Evolutionary conservation across 108 stramenopile genomes (phyloP), one percentile per base, ranked within the genome.

Genomic region (Discostella pseudostelligera): DNA sequence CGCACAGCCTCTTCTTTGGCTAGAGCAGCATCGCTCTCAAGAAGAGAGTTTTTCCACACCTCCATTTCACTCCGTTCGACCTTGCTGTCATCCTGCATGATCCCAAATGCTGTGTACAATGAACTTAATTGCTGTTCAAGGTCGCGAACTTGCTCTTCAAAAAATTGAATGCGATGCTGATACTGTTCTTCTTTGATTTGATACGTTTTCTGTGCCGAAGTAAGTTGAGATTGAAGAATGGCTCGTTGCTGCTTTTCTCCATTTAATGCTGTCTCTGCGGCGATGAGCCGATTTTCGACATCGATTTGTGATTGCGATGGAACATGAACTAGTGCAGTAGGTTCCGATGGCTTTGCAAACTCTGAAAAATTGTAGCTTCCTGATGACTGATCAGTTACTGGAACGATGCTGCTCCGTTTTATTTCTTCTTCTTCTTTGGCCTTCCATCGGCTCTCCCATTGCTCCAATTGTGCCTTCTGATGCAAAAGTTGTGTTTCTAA

Each of bases 61-160:
- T 56, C 44, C 21, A 67, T 76, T 39, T 64, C 59, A 26, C 62
- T 57, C 32, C 67, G 56, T 42, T 76, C 75, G 21, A 69, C 67
- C 12, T 16, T 69, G 19, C 62, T 68, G 10, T 91, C 90, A 24
- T 80, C 58, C 32, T 83, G 83, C 39, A 86, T 49, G 17, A 91
- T 58, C 0, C 72, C 72, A 57, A 88, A 88, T 13, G 85, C 90
- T 12, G 76, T 73, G 49, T 87, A 87, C 35, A 91, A 58, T n/a
- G 83, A 84, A 42, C 61, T 70, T 28, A 87, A 47, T 63, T 91
- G 90, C 39, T 86, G 86, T 21, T 82, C 87, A 74, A 88, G 69
- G 65, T 91, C 90, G 11, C 55, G 46, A 29, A 88, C 78, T 48
- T 83, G 85, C 17, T 76, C 83, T 19, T 80, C 81, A 61, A 80